Conservation (phyloP, 257 asterid genomes). For the Rauvolfia tetraphylla region DNA sequence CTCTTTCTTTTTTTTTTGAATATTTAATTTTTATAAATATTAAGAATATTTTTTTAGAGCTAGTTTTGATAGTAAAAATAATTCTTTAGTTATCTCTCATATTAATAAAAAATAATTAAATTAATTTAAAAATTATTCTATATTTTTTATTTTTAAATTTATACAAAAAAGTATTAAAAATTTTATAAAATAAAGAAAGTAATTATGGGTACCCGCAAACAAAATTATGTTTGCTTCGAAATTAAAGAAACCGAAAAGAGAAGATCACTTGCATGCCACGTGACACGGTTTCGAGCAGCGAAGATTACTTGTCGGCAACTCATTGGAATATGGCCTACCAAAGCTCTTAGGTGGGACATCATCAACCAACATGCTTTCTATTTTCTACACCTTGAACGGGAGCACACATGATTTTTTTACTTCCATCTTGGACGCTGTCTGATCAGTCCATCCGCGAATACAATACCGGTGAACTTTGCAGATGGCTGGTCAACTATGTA, state of each 20-base stretch:
- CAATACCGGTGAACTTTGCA: not conserved
- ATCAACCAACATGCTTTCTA: not conserved
- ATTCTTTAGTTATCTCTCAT: too few species aligned
- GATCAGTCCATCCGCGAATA: not conserved
- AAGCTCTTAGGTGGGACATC: not conserved
- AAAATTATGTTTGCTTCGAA: not conserved
- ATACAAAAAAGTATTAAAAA: too few species aligned
- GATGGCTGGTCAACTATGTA: not conserved
- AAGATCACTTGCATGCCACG: not conserved
- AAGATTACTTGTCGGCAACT: not conserved
- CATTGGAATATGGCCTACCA: not conserved
- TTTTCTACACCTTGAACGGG: constrained; percentile 8
- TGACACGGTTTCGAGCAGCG: not conserved
- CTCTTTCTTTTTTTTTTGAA: too few species aligned
- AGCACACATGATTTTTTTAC: not conserved
- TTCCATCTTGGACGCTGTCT: not conserved
- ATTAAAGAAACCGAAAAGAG: not conserved
- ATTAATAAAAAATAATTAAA: too few species aligned
- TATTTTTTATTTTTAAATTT: too few species aligned
- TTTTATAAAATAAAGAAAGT: too few species aligned
- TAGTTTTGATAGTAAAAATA: too few species aligned
- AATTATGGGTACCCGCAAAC: not conserved
- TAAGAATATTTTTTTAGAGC: too few species aligned
- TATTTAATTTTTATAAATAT: too few species aligned
- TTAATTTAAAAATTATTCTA: too few species aligned